Evolutionary conservation across 371 early-diverging fungal genomes (phyloP).

Genomic region (Apophysomyces elegans): DNA sequence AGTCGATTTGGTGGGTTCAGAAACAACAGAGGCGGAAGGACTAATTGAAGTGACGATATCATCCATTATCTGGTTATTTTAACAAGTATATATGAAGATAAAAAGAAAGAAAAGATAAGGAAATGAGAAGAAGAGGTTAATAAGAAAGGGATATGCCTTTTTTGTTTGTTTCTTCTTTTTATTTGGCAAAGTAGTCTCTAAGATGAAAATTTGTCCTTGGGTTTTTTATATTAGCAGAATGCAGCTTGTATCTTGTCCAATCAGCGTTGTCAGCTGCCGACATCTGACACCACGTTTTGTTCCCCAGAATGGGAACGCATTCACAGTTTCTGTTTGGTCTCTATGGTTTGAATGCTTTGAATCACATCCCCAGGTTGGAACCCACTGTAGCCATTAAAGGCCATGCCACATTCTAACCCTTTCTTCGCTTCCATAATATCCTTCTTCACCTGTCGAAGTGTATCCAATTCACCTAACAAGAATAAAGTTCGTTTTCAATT

Average conservation of each 20-base stretch:
- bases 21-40: no score
- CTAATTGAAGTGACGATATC: no score
- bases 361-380: conserved; percentile 84
- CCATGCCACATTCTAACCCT: conserved; percentile 92
- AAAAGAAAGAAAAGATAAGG: not conserved
- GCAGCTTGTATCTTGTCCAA: not conserved
- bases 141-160: not conserved
- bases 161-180: no score
- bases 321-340: conserved; percentile 53
- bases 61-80: no score
- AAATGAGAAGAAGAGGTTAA: not conserved
- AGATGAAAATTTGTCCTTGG: not conserved
- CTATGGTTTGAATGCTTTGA: conserved; percentile 65
- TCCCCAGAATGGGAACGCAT: not conserved
- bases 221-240: not conserved
- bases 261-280: not conserved
- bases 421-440: conserved; percentile 87
- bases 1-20: not conserved
- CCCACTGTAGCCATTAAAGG: conserved; percentile 79
- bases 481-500: not conserved
- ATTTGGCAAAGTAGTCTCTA: no score
- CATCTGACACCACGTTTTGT: conserved; percentile 11
- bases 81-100: no score
- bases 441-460: conserved; percentile 84
- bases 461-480: conserved; percentile 53